phyloP scores from a whole-genome alignment of 2,329 filamentous ascomycete genomes.

The Metarhizium anisopliae region DNA sequence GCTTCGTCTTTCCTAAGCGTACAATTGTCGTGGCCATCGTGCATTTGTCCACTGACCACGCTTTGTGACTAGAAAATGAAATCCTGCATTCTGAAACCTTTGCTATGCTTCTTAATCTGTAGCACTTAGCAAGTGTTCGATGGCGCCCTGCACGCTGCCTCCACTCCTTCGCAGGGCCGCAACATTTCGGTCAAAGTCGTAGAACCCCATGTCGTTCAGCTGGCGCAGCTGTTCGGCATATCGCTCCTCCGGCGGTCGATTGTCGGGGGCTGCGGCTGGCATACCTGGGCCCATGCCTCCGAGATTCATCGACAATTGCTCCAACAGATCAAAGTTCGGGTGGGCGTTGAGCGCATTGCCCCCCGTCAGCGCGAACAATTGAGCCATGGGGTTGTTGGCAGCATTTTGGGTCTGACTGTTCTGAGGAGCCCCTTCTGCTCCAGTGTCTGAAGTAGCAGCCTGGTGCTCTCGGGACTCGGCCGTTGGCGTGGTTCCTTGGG shows the following conservation, averaged over 20 bases:
- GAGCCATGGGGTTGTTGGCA: slow-evolving; percentile 62
- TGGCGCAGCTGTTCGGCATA: slow-evolving; percentile 87
- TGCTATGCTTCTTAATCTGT: slow-evolving; percentile 8
- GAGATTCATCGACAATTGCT: slow-evolving; percentile 45
- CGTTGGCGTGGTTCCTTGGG: slow-evolving; percentile 18
- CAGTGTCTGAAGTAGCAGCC: slow-evolving; percentile 13
- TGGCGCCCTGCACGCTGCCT: slow-evolving; percentile 86
- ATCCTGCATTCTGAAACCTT: neutral
- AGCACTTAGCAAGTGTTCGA: slow-evolving; percentile 60
- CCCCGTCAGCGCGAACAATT: slow-evolving; percentile 41
- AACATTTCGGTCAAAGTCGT: slow-evolving; percentile 89
- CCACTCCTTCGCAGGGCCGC: slow-evolving; percentile 79
- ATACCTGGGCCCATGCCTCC: slow-evolving; percentile 18
- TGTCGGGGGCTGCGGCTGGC: slow-evolving; percentile 59
- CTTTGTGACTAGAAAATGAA: neutral
- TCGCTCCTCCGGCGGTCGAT: slow-evolving; percentile 81
- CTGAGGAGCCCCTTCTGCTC: slow-evolving; percentile 14
- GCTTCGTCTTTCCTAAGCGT: neutral
- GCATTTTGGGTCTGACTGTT: slow-evolving; percentile 28
- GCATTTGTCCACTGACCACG: neutral
- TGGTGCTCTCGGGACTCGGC: slow-evolving; percentile 16
- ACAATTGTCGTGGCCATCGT: neutral
- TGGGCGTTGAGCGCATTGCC: slow-evolving; percentile 29
- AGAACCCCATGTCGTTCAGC: slow-evolving; percentile 98
- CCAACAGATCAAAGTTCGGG: slow-evolving; percentile 46